Percentiles rank a stretch among this genome's conserved stretches.
Evolutionary conservation across 2,329 filamentous ascomycete species (phyloP).

Genomic region (Penicillium sp.): DNA sequence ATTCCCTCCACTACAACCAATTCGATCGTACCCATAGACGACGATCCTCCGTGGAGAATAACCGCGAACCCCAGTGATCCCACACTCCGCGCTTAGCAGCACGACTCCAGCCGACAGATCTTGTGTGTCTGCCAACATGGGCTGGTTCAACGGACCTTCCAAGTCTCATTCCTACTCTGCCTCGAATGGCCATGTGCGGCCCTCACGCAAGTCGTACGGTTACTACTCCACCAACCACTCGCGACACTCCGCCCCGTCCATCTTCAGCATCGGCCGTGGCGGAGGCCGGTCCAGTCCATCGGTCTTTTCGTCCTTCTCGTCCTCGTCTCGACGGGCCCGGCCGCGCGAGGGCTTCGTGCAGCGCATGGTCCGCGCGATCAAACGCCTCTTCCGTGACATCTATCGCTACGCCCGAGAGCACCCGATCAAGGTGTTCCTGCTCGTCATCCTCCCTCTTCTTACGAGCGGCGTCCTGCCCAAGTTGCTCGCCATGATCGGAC

Average conservation of each 20-base stretch:
- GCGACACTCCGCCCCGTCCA: conserved; percentile 43
- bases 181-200: conserved; percentile 30
- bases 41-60: too few relatives aligned
- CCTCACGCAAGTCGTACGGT: conserved; percentile 29
- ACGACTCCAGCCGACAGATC: background rate
- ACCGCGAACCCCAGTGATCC: too few relatives aligned
- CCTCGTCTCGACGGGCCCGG: conserved; percentile 72
- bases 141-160: conserved; percentile 45
- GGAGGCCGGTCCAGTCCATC: conserved; percentile 39
- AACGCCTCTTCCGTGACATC: conserved; percentile 75
- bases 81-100: background rate
- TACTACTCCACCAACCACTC: conserved; percentile 39
- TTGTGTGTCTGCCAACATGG: conserved; percentile 35
- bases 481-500: conserved; percentile 73
- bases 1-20: too few relatives aligned
- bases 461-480: conserved; percentile 78
- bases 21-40: too few relatives aligned
- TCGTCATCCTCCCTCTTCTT: conserved; percentile 82
- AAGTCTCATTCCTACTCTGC: conserved; percentile 29
- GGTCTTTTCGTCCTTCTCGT: conserved; percentile 59
- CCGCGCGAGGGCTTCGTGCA: conserved; percentile 76
- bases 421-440: conserved; percentile 81
- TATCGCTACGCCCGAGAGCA: conserved; percentile 77
- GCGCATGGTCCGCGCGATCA: conserved; percentile 70
- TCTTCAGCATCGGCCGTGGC: conserved; percentile 45